Base-by-base conservation (phyloP, 352 stramenopile genomes). In the Pythium insidiosum region DNA sequence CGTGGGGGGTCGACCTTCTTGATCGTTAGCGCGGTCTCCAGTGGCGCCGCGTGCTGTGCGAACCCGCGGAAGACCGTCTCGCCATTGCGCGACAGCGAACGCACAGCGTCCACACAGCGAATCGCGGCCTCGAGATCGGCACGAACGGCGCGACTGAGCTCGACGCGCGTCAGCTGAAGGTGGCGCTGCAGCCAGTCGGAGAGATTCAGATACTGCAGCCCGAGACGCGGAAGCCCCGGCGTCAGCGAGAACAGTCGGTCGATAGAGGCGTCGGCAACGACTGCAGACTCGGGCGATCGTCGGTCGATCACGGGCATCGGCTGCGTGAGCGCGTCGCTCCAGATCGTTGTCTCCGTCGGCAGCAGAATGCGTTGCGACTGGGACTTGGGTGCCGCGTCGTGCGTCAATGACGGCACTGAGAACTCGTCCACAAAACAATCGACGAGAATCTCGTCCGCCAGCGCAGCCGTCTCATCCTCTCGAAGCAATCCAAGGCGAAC, bases 151-250 rank as follows among this genome's bases (percentile, higher is more conserved):
- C 95, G 88, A 0, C 84, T 78, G 26, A 71, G 85, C 60, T 98
- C 93, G 1, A 98, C 49, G 6, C 78, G 78, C 43, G 88, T 87
- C 21, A 99, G 64, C 43, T 91, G 72, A 61, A 95, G 97, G 50
- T 88, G 95, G 16, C 96, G 83, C 24, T 94, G 56, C 6, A 99
- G 56, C 62, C 97, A 98, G 57, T 99, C 96, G 9, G 76, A 49
- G 30, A 97, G 60, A 13, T 94, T 97, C 15, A 99, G 64, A 55
- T 96, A 99, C 58, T 97, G 88, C 18, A 97, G 57, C 43, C 87
- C 94, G n/a, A 98, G 69, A 63, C 98, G 98, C 12, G 89, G 92
- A 24, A 98, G 57, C 4, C 89, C 75, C 11, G 98, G 55, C 3
- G 89, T 1, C 2, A 63, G 65, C 16, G 78, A 67, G 42, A 85